Base-by-base conservation (phyloP, 495 filamentous ascomycete species). In the Corynascus novoguineensis region DNA sequence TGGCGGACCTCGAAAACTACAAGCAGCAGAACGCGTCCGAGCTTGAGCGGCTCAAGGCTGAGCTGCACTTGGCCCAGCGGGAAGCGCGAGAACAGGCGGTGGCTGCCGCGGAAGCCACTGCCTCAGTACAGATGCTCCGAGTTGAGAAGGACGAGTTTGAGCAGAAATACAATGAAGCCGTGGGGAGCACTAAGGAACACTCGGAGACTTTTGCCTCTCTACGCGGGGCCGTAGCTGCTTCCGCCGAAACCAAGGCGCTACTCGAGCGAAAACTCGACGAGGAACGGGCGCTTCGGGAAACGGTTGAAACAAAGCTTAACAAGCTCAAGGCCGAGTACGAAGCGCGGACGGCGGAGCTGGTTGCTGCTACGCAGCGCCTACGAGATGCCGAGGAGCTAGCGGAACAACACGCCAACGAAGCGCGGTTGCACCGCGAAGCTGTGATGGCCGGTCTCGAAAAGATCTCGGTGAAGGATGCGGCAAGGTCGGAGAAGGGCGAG, bases 351-450 rank as follows among this genome's bases (percentile, higher is more conserved):
- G 77, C 85, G 0, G 95, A 99, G 66, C 74, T 99, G 14, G 91
- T 90, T 40, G 81, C 79, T 22, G 76, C 82, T 0, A 87, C 79
- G 24, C 83, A 88, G 57, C 85, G 87, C 37, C 72, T 97, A 34
- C 81, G 82, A 28, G 91, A 97, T 70, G 83, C 90, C 11, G 92
- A 99, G 71, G 92, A 97, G 66, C 68, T 97, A 28, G 86, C 88
- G n/a, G 90, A 93, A 54, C 88, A 82, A 40, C 83, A 95, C 67
- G 87, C 91, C 14, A 85, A 83, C 57, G 95, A 99, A 71, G 93
- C 95, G 1, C 80, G 85, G 40, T 85, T 86, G 38, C 92, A 97
- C 62, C 89, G 89, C 49, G 76, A 88, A 60, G 91, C 88, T 29
- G 83, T 99, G 45, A 72, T 96, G 27, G 78, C 83, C 17, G 95